A percentile compares a stretch with the other conserved stretches of the same genome.
Evolutionary conservation across 495 filamentous ascomycete genomes (phyloP).

Genomic region (Symbiotaphrina buchneri): DNA sequence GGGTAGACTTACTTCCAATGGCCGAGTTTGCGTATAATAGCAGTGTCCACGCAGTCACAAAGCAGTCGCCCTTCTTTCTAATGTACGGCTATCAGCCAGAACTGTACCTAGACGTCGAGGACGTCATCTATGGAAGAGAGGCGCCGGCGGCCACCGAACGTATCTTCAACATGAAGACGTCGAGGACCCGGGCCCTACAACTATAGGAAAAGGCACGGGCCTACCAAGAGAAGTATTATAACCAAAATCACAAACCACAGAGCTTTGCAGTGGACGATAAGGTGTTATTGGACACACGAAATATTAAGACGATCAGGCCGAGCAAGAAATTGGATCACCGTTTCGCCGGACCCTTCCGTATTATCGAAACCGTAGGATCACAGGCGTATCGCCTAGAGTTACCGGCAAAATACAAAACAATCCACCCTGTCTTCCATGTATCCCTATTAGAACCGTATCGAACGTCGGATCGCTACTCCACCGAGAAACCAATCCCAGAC

Average conservation of each 20-base stretch:
- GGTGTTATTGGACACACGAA: slow-evolving; percentile 1
- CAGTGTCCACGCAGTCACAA: slow-evolving; percentile 2
- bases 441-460: slow-evolving; percentile 1
- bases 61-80: slow-evolving; percentile 9
- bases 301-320: background rate
- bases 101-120: background rate
- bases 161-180: background rate
- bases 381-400: background rate
- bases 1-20: background rate
- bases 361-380: background rate
- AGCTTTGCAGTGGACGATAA: background rate
- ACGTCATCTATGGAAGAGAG: background rate
- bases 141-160: background rate
- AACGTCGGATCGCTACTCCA: too few relatives aligned
- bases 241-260: background rate
- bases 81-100: slow-evolving; percentile 5
- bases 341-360: slow-evolving; percentile 1
- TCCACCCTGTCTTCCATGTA: slow-evolving; percentile 5
- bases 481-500: background rate
- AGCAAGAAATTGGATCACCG: slow-evolving; percentile 1
- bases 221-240: slow-evolving; percentile 2
- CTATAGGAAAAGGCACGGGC: background rate
- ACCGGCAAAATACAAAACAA: background rate
- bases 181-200: background rate
- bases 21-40: slow-evolving; percentile 5